Evolutionary conservation across 1,284 basidiomycete species (phyloP).

Genomic region (Abortiporus biennis): DNA sequence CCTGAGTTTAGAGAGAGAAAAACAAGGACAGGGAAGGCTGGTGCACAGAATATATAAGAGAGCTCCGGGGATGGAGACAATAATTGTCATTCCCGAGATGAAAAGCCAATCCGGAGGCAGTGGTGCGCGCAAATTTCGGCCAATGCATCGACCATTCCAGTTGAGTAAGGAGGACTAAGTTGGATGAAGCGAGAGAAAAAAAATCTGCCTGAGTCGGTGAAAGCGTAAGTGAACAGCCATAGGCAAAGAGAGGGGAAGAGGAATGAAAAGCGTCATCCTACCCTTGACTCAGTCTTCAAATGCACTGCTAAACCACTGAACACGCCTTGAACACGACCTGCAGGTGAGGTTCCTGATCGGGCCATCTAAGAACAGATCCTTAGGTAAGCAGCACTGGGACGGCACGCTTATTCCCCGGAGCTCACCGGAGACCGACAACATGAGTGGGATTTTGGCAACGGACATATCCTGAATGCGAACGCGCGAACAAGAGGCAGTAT

Average conservation of each 20-base stretch:
- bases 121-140: conserved; percentile 16
- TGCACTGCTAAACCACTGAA: conserved; percentile 26
- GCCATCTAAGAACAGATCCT: neutral
- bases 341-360: conserved; percentile 1
- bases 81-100: conserved; percentile 16
- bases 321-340: conserved; percentile 25
- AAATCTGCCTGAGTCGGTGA: conserved; percentile 8
- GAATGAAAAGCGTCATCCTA: conserved; percentile 18
- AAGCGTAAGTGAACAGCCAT: conserved; percentile 22
- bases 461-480: too few relatives aligned
- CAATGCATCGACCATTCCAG: too few relatives aligned
- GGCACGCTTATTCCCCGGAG: too few relatives aligned
- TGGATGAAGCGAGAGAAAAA: neutral
- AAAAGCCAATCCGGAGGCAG: conserved; percentile 16
- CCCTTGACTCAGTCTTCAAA: conserved; percentile 20
- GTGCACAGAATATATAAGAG: conserved; percentile 15
- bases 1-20: conserved; percentile 13
- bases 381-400: too few relatives aligned
- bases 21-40: conserved; percentile 9
- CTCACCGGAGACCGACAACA: too few relatives aligned
- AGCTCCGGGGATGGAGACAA: conserved; percentile 16
- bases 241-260: conserved; percentile 19
- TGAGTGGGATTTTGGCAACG: too few relatives aligned
- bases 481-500: too few relatives aligned
- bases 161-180: conserved; percentile 3